Evolutionary conservation across 345 rosid genomes (phyloP).

Genomic region (Syzygium oleosum): DNA sequence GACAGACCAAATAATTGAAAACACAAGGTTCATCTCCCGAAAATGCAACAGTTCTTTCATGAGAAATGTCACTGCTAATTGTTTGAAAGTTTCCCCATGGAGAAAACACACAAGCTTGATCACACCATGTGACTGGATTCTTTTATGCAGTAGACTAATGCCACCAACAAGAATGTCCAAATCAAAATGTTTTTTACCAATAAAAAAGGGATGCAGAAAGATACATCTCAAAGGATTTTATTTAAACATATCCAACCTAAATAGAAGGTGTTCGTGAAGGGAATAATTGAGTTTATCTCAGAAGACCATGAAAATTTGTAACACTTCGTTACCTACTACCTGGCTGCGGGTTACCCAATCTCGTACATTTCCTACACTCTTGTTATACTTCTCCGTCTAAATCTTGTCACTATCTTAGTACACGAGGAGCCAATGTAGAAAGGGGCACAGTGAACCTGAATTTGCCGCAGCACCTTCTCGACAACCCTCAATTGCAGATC

Average conservation of each 20-base stretch:
- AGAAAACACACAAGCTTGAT: not conserved
- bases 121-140: not conserved
- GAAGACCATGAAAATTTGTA: not conserved
- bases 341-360: not conserved
- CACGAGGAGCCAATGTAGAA: not conserved
- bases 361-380: not conserved
- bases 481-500: constrained; percentile 18
- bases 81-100: not conserved
- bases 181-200: not conserved
- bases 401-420: not conserved
- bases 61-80: not conserved
- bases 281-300: not conserved
- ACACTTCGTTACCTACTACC: not conserved
- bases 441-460: constrained; percentile 24
- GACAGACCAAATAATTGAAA: not conserved
- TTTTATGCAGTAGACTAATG: not conserved
- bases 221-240: no score
- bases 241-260: no score
- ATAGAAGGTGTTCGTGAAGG: not conserved
- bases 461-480: constrained; percentile 21
- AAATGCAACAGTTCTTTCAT: not conserved
- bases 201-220: no score
- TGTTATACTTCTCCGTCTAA: not conserved
- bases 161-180: not conserved
- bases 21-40: not conserved